A percentile compares a stretch with the other conserved stretches of the same genome.
These are phyloP conservation scores for Candida sp. DNA, from an alignment of 1,139 yeast species.

Conservation along the genomic window DNA sequence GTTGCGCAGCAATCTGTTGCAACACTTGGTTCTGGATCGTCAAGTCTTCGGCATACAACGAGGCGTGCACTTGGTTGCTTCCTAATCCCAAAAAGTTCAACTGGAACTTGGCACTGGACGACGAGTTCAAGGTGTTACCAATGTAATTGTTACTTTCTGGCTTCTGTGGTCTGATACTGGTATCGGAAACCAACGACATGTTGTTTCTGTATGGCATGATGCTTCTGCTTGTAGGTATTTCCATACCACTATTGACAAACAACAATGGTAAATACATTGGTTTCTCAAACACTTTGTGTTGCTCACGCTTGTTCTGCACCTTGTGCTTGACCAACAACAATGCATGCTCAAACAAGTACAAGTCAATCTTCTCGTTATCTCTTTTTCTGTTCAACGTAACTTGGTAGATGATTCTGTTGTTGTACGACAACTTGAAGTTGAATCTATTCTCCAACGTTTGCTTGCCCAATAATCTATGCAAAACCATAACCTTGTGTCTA, in stretches of 20 bases:
- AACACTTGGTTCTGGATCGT: constrained; percentile 79
- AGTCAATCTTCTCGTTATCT: constrained; percentile 80
- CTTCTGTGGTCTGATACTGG: constrained; percentile 32
- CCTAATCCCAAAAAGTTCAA: constrained; percentile 51
- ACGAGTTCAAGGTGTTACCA: constrained; percentile 29
- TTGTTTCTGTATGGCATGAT: constrained; percentile 39
- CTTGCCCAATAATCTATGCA: constrained; percentile 82
- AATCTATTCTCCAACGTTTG: constrained; percentile 68
- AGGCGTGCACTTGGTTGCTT: constrained; percentile 46
- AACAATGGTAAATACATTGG: constrained; percentile 92
- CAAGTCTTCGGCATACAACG: constrained; percentile 52
- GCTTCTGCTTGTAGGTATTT: constrained; percentile 66
- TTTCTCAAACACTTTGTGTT: constrained; percentile 87
- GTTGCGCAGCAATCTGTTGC: constrained; percentile 81
- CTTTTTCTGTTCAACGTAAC: constrained; percentile 71
- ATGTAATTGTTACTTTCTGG: constrained; percentile 30
- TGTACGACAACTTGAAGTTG: constrained; percentile 77
- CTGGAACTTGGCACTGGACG: constrained; percentile 46
- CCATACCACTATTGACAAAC: constrained; percentile 78
- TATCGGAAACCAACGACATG: constrained; percentile 46
- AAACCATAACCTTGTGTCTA: constrained; percentile 85
- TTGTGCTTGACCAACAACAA: constrained; percentile 85
- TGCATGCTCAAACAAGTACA: constrained; percentile 89
- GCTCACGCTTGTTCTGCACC: constrained; percentile 88
- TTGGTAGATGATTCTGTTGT: constrained; percentile 80